Base-by-base conservation (phyloP, 768 basidiomycete species). In the Boletellus ananiceps region DNA sequence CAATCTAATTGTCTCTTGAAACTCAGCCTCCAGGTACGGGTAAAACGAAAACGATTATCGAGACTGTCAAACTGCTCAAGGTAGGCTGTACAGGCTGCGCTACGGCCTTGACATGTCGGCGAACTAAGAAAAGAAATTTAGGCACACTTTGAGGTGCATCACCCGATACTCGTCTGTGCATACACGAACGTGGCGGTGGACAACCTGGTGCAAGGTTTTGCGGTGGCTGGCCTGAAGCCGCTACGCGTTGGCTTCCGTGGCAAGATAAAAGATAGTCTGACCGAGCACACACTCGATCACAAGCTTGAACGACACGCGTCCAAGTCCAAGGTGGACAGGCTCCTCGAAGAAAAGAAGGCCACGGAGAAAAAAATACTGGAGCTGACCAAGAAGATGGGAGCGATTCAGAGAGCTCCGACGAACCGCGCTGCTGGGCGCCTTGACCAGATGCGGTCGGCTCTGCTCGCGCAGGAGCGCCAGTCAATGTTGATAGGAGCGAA, bases 101-200 rank as follows among this genome's bases (percentile, higher is more conserved):
- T 2, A 34, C 29, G n/a, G 7, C 15, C 5, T 23, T 34, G 32
- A 21, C 46, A 19, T 49, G 40, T 36, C 44, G 52, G 6, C 16
- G 19, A 40, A 27, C n/a, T 37, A 25, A 25, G 6, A 25, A 25
- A 25, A 25, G 6, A 25, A 25, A 25, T 37, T 13, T 62, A 91
- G 84, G 63, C 69, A 3, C 81, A 91, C 60, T 97, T 93, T 64
- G 75, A 86, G 64, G 82, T 94, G 9, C 80, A 88, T 5, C 80
- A 87, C 32, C 92, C 92, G 1, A 73, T 95, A 35, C 78, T 97
- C 13, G 86, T 95, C n/a, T 90, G 89, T 65, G 93, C 93, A 0
- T 95, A 89, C 62, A 96, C 94, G 35, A 94, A 96, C 57, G 88
- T 83, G 16, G 93, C 94, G 0, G 91, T 94, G 16, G 93, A 96